Evolutionary conservation across 108 stramenopile genomes (phyloP), one percentile per base, ranked within the genome.

Genomic region (Cyclostephanos invisitatus): DNA sequence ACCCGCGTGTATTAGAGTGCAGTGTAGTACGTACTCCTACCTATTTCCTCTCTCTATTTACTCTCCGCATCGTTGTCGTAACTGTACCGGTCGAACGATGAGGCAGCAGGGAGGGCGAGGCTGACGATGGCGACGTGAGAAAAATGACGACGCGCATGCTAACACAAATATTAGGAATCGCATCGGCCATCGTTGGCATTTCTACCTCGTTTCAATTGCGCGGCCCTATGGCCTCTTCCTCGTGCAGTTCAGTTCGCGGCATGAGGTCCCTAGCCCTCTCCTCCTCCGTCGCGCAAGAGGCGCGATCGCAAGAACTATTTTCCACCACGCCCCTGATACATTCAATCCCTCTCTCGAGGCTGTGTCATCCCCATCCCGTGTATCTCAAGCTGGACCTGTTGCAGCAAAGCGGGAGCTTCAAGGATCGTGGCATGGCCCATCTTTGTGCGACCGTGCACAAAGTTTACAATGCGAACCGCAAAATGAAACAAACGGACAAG

Each of bases 381-480:
- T 91, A 87, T 61, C 53, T 91, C 51, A 93, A 93, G 80, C 42
- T 93, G 49, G 91, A 96, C 67, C 54, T 75, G 27, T 64, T 90
- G 29, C 91, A 96, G 72, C 55, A 82, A 9, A 84, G 86, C 10
- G 89, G 89, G 11, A 78, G 78, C 24, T 96, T 89, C 81, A 91
- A 92, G 68, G 89, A 87, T 50, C 82, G 92, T 1, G 92, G 92
- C 24, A 96, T 96, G 88, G 89, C 87, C 0, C 87, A 91, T 63
- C 66, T 93, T 20, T 91, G 89, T 54, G 55, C 68, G 2, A 80
- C 87, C 7, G 78, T 86, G 27, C 62, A 76, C 7, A 64, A 62
- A 15, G 72, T 64, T 6, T 50, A 87, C 25, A 67, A 75, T 10
- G 74, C 72, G 14, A 67, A 67, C 11, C 35, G 54, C 20, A 54